Percentiles rank a stretch among this genome's conserved stretches.
These are phyloP conservation scores for Vitis rotundifolia DNA, from an alignment of 164 flowering plant species.

Conservation along the genomic window DNA sequence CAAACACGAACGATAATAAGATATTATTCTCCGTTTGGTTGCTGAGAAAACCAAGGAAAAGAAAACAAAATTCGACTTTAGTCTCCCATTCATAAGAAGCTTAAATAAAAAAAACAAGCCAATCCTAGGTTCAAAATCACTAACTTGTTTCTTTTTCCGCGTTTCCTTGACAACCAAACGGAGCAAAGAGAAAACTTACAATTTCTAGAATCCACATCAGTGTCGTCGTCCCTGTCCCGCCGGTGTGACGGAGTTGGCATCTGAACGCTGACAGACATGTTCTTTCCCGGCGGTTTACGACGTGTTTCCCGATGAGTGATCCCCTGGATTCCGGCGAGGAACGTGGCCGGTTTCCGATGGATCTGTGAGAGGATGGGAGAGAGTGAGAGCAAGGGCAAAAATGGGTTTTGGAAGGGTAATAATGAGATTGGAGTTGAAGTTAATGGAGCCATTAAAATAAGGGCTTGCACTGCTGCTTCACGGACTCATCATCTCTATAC, in stretches of 20 bases:
- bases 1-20: neutral
- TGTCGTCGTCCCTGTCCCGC: conserved; percentile 25
- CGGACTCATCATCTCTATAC: no score
- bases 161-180: no score
- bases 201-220: conserved; percentile 29
- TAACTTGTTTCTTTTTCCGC: no score
- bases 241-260: conserved; percentile 22
- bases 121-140: neutral
- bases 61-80: neutral
- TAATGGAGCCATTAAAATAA: conserved; percentile 30
- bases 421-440: conserved; percentile 17
- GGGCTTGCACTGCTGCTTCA: no score
- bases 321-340: conserved; percentile 21
- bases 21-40: neutral
- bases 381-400: conserved; percentile 22
- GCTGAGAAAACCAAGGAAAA: no score
- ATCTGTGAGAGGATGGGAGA: conserved; percentile 25
- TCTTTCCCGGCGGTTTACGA: conserved; percentile 24
- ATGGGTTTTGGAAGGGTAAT: conserved; percentile 25
- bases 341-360: conserved; percentile 25
- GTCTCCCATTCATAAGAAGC: no score
- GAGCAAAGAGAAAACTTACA: conserved; percentile 24
- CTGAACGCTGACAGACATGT: conserved; percentile 47
- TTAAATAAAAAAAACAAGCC: no score
- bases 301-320: conserved; percentile 29